Percentiles rank a stretch among this genome's conserved stretches.
These are phyloP conservation scores for Trypanosoma congolense DNA, from an alignment of 208 protist species.

Conservation along the genomic window DNA sequence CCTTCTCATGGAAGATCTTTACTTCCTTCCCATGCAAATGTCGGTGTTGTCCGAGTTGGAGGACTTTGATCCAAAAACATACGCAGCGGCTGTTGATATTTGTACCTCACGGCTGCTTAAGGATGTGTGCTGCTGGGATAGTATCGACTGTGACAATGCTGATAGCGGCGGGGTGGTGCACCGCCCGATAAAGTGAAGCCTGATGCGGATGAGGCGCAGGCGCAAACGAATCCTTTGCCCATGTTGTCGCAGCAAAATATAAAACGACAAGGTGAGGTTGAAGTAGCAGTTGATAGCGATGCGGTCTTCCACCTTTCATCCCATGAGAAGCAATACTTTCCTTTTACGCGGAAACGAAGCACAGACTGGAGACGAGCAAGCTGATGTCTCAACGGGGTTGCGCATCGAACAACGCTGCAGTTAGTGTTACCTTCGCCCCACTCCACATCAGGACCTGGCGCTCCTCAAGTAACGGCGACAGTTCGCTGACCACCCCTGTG, in stretches of 20 bases:
- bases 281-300: slow-evolving; percentile 3
- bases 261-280: background rate
- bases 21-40: slow-evolving; percentile 54
- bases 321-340: slow-evolving; percentile 12
- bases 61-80: slow-evolving; percentile 36
- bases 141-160: background rate
- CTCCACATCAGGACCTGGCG: background rate
- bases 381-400: background rate
- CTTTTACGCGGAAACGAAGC: slow-evolving; percentile 5
- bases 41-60: slow-evolving; percentile 51
- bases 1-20: slow-evolving; percentile 53
- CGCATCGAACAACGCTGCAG: slow-evolving; percentile 5
- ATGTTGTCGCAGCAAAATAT: background rate
- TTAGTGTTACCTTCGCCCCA: background rate
- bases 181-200: background rate
- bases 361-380: background rate
- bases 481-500: too few relatives aligned
- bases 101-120: slow-evolving; percentile 32
- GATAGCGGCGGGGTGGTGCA: background rate
- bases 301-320: background rate
- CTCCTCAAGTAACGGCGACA: background rate
- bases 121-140: slow-evolving; percentile 20
- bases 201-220: slow-evolving; percentile 3
- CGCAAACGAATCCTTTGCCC: background rate
- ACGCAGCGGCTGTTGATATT: slow-evolving; percentile 46